These are phyloP conservation scores for Yarrowia deformans DNA, from an alignment of 805 yeast species.

Conservation along the genomic window DNA sequence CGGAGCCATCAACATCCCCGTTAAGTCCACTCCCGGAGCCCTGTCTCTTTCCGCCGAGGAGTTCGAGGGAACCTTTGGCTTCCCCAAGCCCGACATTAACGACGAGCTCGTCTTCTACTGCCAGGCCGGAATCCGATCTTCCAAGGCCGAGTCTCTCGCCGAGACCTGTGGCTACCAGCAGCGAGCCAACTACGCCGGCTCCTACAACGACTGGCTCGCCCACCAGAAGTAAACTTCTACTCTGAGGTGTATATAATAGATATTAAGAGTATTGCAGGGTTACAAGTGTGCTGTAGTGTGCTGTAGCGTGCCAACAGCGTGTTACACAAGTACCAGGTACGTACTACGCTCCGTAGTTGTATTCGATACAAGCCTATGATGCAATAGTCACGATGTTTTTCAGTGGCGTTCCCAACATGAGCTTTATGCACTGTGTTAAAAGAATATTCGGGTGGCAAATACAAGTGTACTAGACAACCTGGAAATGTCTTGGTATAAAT, in stretches of 20 bases:
- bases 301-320: too few species aligned
- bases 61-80: constrained; percentile 80
- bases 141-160: constrained; percentile 91
- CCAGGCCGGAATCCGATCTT: constrained; percentile 88
- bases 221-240: constrained; percentile 30
- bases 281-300: too few species aligned
- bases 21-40: constrained; percentile 91
- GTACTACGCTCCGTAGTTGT: too few species aligned
- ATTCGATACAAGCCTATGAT: too few species aligned
- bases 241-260: constrained; percentile 23
- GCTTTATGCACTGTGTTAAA: not conserved
- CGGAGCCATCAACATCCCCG: constrained; percentile 84
- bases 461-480: too few species aligned
- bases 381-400: not conserved
- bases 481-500: not conserved
- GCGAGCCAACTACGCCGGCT: constrained; percentile 86
- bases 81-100: constrained; percentile 74
- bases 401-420: constrained; percentile 2
- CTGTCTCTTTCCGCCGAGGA: constrained; percentile 79
- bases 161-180: constrained; percentile 84
- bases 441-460: not conserved
- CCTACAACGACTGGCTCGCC: constrained; percentile 80
- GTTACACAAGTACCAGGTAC: too few species aligned
- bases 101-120: constrained; percentile 88
- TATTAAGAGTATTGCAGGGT: too few species aligned